These are phyloP conservation scores for Pleurotus djamor DNA, from an alignment of 768 basidiomycete genomes.

Conservation along the genomic window DNA sequence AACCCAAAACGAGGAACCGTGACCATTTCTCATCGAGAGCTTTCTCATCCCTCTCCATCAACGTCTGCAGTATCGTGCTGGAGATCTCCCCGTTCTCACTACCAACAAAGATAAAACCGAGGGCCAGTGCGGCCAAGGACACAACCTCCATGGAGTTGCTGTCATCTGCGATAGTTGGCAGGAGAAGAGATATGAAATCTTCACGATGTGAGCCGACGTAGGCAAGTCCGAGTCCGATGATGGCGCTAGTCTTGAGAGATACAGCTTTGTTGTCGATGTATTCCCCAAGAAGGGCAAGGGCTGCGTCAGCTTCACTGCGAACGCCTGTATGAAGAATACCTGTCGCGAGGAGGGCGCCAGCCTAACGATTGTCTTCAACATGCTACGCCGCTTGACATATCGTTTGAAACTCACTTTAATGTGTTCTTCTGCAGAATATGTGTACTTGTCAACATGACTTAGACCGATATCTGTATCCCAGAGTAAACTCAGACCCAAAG, in stretches of 20 bases:
- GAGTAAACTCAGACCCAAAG: conserved; percentile 86
- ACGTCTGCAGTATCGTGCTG: conserved; percentile 81
- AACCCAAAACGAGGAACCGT: conserved; percentile 83
- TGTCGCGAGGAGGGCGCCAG: conserved; percentile 92
- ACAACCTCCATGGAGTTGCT: conserved; percentile 85
- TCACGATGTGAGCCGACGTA: conserved; percentile 93
- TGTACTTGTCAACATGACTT: conserved; percentile 95
- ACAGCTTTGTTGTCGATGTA: conserved; percentile 87
- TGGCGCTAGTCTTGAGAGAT: conserved; percentile 81
- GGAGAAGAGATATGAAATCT: conserved; percentile 74
- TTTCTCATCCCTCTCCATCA: conserved; percentile 82
- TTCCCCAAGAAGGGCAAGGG: conserved; percentile 86
- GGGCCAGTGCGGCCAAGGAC: conserved; percentile 79
- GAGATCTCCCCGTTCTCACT: conserved; percentile 94
- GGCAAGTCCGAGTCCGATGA: conserved; percentile 91
- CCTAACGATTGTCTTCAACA: conserved; percentile 32
- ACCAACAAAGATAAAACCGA: conserved; percentile 95
- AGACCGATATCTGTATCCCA: conserved; percentile 98
- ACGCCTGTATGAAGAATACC: conserved; percentile 90
- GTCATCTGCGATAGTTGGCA: conserved; percentile 84
- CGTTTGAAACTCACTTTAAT: conserved; percentile 63
- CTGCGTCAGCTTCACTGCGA: conserved; percentile 90
- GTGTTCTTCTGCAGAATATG: conserved; percentile 92
- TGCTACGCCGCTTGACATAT: neutral
- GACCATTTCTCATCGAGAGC: conserved; percentile 93